These are phyloP conservation scores for Stenogyne calaminthoides DNA, from an alignment of 305 asterid genomes.

Conservation along the genomic window DNA sequence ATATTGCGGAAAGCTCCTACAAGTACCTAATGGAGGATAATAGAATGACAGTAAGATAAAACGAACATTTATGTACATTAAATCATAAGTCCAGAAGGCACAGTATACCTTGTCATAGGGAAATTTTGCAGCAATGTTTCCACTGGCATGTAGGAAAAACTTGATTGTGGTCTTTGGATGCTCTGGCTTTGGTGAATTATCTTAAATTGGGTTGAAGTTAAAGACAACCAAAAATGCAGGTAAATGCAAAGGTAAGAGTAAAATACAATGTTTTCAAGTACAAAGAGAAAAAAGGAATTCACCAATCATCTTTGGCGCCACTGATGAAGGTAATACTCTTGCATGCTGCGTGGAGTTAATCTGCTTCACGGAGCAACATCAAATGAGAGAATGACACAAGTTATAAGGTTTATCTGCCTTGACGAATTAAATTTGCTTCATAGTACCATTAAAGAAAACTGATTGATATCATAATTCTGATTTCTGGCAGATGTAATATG, in stretches of 20 bases:
- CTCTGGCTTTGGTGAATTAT: conserved; percentile 47
- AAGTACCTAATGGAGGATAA: conserved; percentile 51
- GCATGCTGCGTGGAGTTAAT: conserved; percentile 38
- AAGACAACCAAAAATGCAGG: conserved; percentile 11
- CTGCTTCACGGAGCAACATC: conserved; percentile 38
- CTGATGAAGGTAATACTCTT: conserved; percentile 42
- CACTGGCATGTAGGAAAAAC: conserved; percentile 76
- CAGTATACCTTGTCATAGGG: conserved; percentile 59
- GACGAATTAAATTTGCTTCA: neutral
- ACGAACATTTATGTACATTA: conserved; percentile 11
- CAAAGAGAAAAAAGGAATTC: conserved; percentile 33
- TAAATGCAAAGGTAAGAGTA: conserved; percentile 5
- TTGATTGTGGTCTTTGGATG: conserved; percentile 54
- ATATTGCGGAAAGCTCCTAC: conserved; percentile 69
- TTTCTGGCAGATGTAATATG: conserved; percentile 3
- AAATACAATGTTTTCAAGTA: neutral
- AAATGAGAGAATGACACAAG: conserved; percentile 26
- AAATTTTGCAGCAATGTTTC: conserved; percentile 85
- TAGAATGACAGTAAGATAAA: conserved; percentile 21
- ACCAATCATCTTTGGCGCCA: conserved; percentile 50
- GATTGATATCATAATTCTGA: neutral
- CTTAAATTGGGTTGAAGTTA: conserved; percentile 33
- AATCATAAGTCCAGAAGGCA: conserved; percentile 14
- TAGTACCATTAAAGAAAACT: neutral
- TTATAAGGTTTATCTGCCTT: conserved; percentile 19